Percentiles rank a stretch among this genome's conserved stretches.
phyloP scores from a whole-genome alignment of 192 early-diverging fungal genomes.

The Chytriomyces confervae region DNA sequence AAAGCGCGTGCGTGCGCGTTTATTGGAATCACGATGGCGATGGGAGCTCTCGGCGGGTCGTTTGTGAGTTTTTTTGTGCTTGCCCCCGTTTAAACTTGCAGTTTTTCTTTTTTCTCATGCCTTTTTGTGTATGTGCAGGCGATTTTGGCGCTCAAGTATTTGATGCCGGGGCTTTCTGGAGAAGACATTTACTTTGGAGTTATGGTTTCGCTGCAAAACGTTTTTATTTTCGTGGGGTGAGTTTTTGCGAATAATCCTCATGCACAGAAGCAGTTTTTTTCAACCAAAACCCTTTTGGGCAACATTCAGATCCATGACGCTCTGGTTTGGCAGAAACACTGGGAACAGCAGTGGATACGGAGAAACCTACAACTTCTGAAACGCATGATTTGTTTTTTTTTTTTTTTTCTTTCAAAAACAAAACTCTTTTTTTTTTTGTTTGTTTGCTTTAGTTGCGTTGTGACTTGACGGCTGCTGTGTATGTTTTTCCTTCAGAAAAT shows the following conservation, averaged over 20 bases:
- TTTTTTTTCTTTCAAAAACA: no score
- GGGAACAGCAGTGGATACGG: no score
- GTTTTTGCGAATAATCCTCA: background rate
- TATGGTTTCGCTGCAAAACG: constrained; percentile 51
- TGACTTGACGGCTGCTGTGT: no score
- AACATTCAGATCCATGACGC: constrained; percentile 50
- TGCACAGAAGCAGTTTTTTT: background rate
- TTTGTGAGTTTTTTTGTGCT: constrained; percentile 31
- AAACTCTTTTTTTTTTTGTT: no score
- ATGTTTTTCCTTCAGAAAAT: no score
- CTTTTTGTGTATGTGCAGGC: constrained; percentile 30
- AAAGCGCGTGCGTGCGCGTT: constrained; percentile 61
- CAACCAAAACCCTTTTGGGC: background rate
- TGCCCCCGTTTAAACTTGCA: background rate
- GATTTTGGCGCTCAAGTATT: constrained; percentile 55
- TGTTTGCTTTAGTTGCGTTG: no score
- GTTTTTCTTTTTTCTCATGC: background rate
- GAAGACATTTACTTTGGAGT: constrained; percentile 53
- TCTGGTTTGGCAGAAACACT: constrained; percentile 58
- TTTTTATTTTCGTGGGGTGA: constrained; percentile 57
- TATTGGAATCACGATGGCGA: constrained; percentile 56
- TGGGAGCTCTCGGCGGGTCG: constrained; percentile 54
- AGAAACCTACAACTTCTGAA: no score
- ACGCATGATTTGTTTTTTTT: no score
- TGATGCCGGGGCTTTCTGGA: constrained; percentile 47